phyloP scores from a whole-genome alignment of 2,329 filamentous ascomycete species.

The Aspergillus sojae region DNA sequence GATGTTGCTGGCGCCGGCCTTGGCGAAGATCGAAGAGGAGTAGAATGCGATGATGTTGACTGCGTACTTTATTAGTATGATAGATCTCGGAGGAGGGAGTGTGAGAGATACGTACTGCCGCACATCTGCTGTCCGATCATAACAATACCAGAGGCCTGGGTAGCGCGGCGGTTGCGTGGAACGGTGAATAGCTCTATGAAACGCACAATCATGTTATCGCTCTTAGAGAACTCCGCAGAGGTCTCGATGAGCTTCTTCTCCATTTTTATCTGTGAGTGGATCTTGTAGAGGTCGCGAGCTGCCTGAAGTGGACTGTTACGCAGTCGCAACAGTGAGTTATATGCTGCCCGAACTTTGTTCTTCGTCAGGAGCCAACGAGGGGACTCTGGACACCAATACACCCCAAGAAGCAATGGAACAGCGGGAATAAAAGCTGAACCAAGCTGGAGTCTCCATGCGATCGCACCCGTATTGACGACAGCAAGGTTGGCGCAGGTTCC shows the following conservation, averaged over 20 bases:
- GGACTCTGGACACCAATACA: slow-evolving; percentile 67
- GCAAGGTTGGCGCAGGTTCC: slow-evolving; percentile 68
- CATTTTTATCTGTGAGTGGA: slow-evolving; percentile 55
- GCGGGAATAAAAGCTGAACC: slow-evolving; percentile 68
- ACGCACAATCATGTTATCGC: slow-evolving; percentile 61
- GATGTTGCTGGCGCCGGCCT: slow-evolving; percentile 59
- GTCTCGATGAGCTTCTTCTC: slow-evolving; percentile 36
- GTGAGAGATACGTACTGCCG: slow-evolving; percentile 39
- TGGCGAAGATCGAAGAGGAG: slow-evolving; percentile 59
- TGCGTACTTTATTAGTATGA: not conserved
- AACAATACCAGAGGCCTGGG: slow-evolving; percentile 73
- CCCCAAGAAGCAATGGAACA: slow-evolving; percentile 59
- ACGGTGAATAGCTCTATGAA: slow-evolving; percentile 58
- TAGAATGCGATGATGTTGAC: slow-evolving; percentile 78
- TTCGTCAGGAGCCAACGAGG: slow-evolving; percentile 71
- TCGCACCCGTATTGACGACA: slow-evolving; percentile 60
- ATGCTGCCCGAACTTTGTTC: slow-evolving; percentile 62
- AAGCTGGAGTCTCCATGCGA: slow-evolving; percentile 66
- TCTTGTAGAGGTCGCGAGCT: slow-evolving; percentile 65
- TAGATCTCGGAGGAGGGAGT: not conserved
- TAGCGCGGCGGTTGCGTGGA: slow-evolving; percentile 60
- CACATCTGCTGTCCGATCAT: slow-evolving; percentile 80
- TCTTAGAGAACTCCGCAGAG: slow-evolving; percentile 36
- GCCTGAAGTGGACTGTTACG: slow-evolving; percentile 63
- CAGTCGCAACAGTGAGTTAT: slow-evolving; percentile 59